phyloP scores from a whole-genome alignment of 1,284 basidiomycete genomes.

The Waitea zeae region DNA sequence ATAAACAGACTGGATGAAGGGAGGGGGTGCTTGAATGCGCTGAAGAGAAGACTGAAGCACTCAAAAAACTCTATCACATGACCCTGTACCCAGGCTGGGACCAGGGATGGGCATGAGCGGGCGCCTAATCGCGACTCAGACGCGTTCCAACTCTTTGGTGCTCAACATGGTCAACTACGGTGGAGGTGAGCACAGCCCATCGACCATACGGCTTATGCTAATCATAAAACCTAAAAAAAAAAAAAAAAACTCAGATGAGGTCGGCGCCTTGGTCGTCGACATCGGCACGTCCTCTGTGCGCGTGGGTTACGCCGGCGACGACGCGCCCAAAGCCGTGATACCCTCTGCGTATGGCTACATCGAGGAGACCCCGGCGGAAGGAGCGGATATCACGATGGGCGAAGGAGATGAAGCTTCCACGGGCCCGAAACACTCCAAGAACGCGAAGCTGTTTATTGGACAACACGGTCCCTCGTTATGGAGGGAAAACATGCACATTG shows the following conservation, averaged over 20 bases:
- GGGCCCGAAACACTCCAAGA: conserved; percentile 11
- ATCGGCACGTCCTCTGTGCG: conserved; percentile 82
- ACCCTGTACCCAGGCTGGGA: too few species aligned
- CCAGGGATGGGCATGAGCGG: too few species aligned
- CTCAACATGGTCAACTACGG: conserved; percentile 50
- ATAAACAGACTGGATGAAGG: too few species aligned
- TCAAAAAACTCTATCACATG: too few species aligned
- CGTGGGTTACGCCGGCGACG: conserved; percentile 95
- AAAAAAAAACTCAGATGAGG: conserved; percentile 47
- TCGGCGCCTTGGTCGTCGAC: conserved; percentile 91
- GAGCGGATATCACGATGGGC: conserved; percentile 45
- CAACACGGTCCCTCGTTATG: conserved; percentile 89
- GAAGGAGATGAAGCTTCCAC: conserved; percentile 13
- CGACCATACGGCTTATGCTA: too few species aligned
- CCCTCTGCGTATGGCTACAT: conserved; percentile 81
- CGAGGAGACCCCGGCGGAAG: conserved; percentile 19
- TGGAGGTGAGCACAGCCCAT: conserved; percentile 34
- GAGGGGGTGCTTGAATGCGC: too few species aligned
- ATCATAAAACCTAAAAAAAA: background rate
- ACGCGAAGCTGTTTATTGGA: conserved; percentile 67
- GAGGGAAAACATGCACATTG: conserved; percentile 77
- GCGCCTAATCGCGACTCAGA: too few species aligned
- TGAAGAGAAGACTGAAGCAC: too few species aligned
- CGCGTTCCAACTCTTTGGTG: too few species aligned
- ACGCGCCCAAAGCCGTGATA: conserved; percentile 84